phyloP scores from a whole-genome alignment of 495 filamentous ascomycete genomes.

The Apiosordaria backusii region DNA sequence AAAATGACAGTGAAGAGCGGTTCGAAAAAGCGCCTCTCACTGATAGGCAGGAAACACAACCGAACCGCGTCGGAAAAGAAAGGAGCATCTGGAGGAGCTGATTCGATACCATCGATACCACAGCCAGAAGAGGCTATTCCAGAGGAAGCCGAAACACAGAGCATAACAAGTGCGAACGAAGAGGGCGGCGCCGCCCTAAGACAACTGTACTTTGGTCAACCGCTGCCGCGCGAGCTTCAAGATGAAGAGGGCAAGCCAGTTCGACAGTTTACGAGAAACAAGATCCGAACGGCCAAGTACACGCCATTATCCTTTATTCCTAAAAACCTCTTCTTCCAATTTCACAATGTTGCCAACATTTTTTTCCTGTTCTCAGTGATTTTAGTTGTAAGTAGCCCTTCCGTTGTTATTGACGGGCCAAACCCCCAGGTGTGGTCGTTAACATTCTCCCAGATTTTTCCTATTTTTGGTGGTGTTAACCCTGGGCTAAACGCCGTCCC shows the following conservation, averaged over 20 bases:
- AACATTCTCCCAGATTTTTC: slow-evolving; percentile 69
- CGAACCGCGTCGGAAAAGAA: slow-evolving; percentile 67
- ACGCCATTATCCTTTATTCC: slow-evolving; percentile 95
- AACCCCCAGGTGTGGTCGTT: not conserved
- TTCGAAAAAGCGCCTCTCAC: slow-evolving; percentile 74
- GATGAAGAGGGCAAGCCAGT: slow-evolving; percentile 79
- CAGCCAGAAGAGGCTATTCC: slow-evolving; percentile 37
- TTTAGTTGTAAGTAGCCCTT: slow-evolving; percentile 66
- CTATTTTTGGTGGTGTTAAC: slow-evolving; percentile 90
- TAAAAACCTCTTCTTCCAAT: slow-evolving; percentile 95
- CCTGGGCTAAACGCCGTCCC: slow-evolving; percentile 88
- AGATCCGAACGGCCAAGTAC: slow-evolving; percentile 97
- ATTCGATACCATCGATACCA: slow-evolving; percentile 43
- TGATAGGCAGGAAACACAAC: slow-evolving; percentile 74
- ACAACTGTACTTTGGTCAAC: slow-evolving; percentile 78
- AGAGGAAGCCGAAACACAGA: slow-evolving; percentile 37
- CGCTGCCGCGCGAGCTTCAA: slow-evolving; percentile 70
- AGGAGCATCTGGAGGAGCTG: slow-evolving; percentile 56
- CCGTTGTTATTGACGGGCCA: not conserved
- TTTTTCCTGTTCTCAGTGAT: slow-evolving; percentile 98
- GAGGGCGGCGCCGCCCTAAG: slow-evolving; percentile 31
- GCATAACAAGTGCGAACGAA: slow-evolving; percentile 33
- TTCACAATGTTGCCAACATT: slow-evolving; percentile 97
- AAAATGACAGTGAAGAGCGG: slow-evolving; percentile 70
- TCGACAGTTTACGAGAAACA: slow-evolving; percentile 77